A percentile compares a stretch with the other conserved stretches of the same genome.
Conservation (phyloP, 176 grass and related monocot species). For the Oryza australiensis region DNA sequence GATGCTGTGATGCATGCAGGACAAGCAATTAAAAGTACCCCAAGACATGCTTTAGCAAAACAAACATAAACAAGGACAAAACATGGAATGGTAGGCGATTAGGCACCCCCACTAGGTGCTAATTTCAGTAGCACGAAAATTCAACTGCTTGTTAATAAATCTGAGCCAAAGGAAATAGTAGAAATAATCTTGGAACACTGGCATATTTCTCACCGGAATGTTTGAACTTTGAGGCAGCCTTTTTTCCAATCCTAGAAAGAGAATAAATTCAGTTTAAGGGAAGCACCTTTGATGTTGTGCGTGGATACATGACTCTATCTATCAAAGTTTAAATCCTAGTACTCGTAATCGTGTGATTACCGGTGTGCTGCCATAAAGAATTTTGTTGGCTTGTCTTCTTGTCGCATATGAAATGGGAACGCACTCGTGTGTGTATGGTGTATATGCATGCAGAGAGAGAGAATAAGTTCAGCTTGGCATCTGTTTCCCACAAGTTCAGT, state of each 20-base stretch:
- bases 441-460: not conserved
- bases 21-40: conserved; percentile 9
- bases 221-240: conserved; percentile 1
- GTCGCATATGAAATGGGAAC: too few species aligned
- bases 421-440: too few species aligned
- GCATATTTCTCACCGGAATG: conserved; percentile 28
- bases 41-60: conserved; percentile 13
- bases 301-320: too few species aligned
- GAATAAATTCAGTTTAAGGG: conserved; percentile 6
- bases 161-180: not conserved
- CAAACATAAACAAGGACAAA: conserved; percentile 31
- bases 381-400: too few species aligned
- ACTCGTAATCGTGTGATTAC: too few species aligned
- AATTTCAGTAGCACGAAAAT: conserved; percentile 9
- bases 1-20: not conserved
- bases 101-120: conserved; percentile 21
- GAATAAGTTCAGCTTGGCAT: conserved; percentile 10
- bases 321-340: too few species aligned
- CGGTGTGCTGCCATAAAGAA: too few species aligned
- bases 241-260: conserved; percentile 25
- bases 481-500: not conserved
- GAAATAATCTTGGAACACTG: not conserved
- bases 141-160: conserved; percentile 41
- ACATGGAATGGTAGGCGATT: conserved; percentile 25
- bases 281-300: not conserved